These are phyloP conservation scores for Coniochaeta pulveracea DNA, from an alignment of 2,329 filamentous ascomycete genomes.

Conservation along the genomic window DNA sequence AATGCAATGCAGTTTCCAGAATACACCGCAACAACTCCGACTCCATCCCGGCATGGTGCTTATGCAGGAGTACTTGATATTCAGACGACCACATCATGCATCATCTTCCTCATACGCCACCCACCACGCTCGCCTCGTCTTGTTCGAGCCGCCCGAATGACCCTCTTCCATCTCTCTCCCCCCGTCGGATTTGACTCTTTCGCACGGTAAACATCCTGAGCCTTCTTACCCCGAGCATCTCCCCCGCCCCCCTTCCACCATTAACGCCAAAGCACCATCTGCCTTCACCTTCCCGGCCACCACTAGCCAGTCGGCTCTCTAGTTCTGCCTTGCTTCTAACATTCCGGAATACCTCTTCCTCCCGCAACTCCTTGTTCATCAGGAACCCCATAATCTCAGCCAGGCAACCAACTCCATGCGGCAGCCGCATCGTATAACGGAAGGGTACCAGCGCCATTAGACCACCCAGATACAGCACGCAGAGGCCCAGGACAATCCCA, in stretches of 20 bases:
- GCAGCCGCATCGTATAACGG: conserved; percentile 52
- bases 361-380: conserved; percentile 58
- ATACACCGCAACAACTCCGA: no score
- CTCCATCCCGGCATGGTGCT: no score
- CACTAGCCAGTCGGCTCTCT: conserved; percentile 53
- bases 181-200: conserved; percentile 16
- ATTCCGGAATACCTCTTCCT: conserved; percentile 62
- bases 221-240: conserved; percentile 30
- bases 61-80: no score
- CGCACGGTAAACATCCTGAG: conserved; percentile 29
- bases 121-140: no score
- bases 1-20: no score
- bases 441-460: conserved; percentile 50
- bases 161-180: conserved; percentile 5
- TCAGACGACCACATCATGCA: no score
- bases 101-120: no score
- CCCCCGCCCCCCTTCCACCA: conserved; percentile 22
- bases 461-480: conserved; percentile 57
- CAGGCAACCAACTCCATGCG: conserved; percentile 61
- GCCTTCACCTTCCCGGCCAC: conserved; percentile 31
- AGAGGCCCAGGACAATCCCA: conserved; percentile 60
- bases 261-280: conserved; percentile 40
- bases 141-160: no score
- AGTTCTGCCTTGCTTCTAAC: conserved; percentile 57
- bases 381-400: conserved; percentile 72